Percentiles rank a stretch among this genome's conserved stretches.
These are phyloP conservation scores for Starmerella davenportii DNA, from an alignment of 805 yeast species.

Conservation along the genomic window DNA sequence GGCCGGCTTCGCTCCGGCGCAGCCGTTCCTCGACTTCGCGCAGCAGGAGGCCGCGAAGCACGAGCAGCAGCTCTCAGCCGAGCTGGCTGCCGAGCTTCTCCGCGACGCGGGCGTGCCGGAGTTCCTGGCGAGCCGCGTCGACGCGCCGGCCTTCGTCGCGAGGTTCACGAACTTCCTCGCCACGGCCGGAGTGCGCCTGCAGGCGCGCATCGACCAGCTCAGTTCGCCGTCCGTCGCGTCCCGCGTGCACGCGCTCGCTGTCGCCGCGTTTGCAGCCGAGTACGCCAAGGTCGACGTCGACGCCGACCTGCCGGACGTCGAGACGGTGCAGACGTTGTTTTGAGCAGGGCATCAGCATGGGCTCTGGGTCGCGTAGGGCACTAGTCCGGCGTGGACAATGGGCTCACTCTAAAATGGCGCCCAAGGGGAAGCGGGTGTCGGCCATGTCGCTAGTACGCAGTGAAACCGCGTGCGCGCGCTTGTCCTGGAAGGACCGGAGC, in stretches of 20 bases:
- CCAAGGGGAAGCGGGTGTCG: no score
- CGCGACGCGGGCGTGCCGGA: slow-evolving; percentile 14
- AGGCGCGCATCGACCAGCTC: slow-evolving; percentile 18
- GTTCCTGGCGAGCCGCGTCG: slow-evolving; percentile 1
- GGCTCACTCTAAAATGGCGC: no score
- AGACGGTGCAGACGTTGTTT: neutral
- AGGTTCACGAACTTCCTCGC: slow-evolving; percentile 23
- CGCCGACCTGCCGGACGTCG: neutral
- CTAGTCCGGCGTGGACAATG: no score
- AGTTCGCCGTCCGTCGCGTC: slow-evolving; percentile 23
- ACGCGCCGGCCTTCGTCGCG: slow-evolving; percentile 2
- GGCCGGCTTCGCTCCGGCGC: slow-evolving; percentile 19
- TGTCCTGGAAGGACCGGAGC: no score
- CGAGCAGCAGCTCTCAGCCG: slow-evolving; percentile 18
- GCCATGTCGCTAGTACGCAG: no score
- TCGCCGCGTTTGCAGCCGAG: slow-evolving; percentile 20
- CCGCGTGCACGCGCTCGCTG: slow-evolving; percentile 19
- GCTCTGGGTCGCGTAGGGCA: no score
- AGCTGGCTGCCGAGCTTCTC: slow-evolving; percentile 13
- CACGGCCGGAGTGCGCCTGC: slow-evolving; percentile 21
- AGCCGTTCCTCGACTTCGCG: slow-evolving; percentile 20
- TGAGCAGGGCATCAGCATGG: no score
- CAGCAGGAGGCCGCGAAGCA: slow-evolving; percentile 18
- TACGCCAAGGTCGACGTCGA: slow-evolving; percentile 8
- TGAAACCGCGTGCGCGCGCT: no score